These are phyloP conservation scores for Cryphonectria japonica DNA, from an alignment of 2,329 filamentous ascomycete species.

Conservation along the genomic window DNA sequence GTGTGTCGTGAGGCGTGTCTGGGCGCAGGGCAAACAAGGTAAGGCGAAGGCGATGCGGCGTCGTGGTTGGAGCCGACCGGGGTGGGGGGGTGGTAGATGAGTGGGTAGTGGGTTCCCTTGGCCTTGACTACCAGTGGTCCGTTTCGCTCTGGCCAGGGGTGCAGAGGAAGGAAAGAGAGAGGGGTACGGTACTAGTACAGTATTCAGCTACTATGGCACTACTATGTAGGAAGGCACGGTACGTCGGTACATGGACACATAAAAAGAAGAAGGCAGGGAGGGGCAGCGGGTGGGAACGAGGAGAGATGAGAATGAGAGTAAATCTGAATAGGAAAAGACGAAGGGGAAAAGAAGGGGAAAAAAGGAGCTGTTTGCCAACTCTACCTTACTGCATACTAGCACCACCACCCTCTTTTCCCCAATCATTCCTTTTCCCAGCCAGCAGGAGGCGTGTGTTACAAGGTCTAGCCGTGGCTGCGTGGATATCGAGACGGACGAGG, in stretches of 20 bases:
- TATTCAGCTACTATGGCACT: background rate
- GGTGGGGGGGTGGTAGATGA: background rate
- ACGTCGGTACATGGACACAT: background rate
- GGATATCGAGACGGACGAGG: slow-evolving; percentile 2
- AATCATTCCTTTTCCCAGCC: slow-evolving; percentile 1
- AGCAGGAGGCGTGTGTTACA: background rate
- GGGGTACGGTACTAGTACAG: slow-evolving; percentile 2
- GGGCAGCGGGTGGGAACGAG: background rate
- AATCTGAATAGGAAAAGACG: background rate
- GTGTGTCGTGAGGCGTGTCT: slow-evolving; percentile 2
- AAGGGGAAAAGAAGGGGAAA: background rate
- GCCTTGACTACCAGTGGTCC: background rate
- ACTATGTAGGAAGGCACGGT: background rate
- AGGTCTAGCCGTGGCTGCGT: slow-evolving; percentile 1
- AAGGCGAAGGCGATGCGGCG: background rate
- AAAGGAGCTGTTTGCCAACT: background rate
- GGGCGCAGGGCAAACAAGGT: background rate
- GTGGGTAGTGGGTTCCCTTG: background rate
- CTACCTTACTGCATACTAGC: background rate
- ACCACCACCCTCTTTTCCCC: background rate
- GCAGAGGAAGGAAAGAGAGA: background rate
- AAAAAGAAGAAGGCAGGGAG: no score
- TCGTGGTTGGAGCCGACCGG: background rate
- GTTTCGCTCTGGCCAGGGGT: background rate
- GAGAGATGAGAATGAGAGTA: background rate